Evolutionary conservation across 352 stramenopile species (phyloP).

Genomic region (Globisporangium irregulare): DNA sequence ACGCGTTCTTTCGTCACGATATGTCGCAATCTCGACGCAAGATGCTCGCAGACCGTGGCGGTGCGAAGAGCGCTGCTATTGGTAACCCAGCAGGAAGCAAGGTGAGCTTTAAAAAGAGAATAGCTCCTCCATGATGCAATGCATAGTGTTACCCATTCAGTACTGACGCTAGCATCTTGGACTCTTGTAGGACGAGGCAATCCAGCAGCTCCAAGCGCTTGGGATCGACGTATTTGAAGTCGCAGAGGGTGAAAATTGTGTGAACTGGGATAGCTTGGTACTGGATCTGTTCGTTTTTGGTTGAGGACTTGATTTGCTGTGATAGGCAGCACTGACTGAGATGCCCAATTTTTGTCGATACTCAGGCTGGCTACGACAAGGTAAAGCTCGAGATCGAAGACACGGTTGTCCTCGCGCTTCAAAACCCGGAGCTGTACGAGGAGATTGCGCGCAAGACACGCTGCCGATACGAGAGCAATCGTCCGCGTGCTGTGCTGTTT

Average conservation of each 20-base stretch:
- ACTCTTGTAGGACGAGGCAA: slow-evolving; percentile 57
- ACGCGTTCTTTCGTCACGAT: slow-evolving; percentile 70
- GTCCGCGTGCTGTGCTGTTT: slow-evolving; percentile 89
- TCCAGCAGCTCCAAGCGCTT: slow-evolving; percentile 73
- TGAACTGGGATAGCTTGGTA: slow-evolving; percentile 86
- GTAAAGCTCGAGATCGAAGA: slow-evolving; percentile 92
- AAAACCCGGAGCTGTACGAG: slow-evolving; percentile 91
- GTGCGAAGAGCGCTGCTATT: slow-evolving; percentile 2
- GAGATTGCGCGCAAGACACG: slow-evolving; percentile 88
- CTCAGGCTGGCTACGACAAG: slow-evolving; percentile 85
- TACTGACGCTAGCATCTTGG: not conserved
- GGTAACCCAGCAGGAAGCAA: slow-evolving; percentile 33
- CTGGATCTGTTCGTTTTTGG: not conserved
- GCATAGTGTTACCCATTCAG: too few relatives aligned
- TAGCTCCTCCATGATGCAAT: too few relatives aligned
- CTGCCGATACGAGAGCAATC: slow-evolving; percentile 87
- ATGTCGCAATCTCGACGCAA: slow-evolving; percentile 58
- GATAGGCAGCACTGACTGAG: not conserved
- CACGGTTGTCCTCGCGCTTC: slow-evolving; percentile 89
- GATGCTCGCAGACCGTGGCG: slow-evolving; percentile 33
- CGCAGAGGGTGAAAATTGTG: slow-evolving; percentile 41
- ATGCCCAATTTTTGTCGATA: not conserved
- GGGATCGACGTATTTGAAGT: slow-evolving; percentile 84
- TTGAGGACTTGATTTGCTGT: not conserved
- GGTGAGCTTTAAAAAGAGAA: not conserved